Conservation (phyloP, 768 basidiomycete genomes). For the Boletus vinaceobasis region DNA sequence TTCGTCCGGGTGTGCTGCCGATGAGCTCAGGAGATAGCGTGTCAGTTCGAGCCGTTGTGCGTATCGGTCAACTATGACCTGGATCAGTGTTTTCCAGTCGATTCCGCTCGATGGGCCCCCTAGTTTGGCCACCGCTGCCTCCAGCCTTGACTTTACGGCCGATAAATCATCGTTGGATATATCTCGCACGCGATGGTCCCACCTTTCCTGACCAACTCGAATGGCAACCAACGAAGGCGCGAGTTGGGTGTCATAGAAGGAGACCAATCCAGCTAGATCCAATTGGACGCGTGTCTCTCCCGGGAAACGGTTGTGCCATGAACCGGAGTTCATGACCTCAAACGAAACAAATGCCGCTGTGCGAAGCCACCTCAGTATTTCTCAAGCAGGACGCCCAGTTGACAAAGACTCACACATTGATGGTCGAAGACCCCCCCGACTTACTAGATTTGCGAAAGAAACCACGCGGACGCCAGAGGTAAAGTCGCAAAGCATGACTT, state of each 20-base stretch:
- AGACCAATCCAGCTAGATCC: constrained; percentile 33
- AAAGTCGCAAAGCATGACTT: no score
- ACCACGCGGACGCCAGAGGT: no score
- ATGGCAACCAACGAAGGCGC: constrained; percentile 28
- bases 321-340: constrained; percentile 17
- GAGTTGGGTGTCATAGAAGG: constrained; percentile 36
- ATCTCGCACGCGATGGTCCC: constrained; percentile 30
- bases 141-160: constrained; percentile 5
- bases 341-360: not conserved
- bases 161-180: constrained; percentile 26
- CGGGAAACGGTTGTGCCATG: constrained; percentile 36
- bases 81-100: constrained; percentile 34
- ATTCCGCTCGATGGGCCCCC: constrained; percentile 23
- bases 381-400: not conserved
- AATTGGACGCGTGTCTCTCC: constrained; percentile 35
- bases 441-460: constrained; percentile 12
- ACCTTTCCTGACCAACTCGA: constrained; percentile 25
- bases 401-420: not conserved
- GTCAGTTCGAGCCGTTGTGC: no score
- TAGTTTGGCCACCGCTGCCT: constrained; percentile 8
- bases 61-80: constrained; percentile 24
- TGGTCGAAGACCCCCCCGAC: not conserved
- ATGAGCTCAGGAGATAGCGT: no score
- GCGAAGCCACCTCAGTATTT: not conserved
- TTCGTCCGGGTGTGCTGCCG: no score